A percentile compares a stretch with the other conserved stretches of the same genome.
These are phyloP conservation scores for Pseudogymnoascus sp. DNA, from an alignment of 2,329 filamentous ascomycete species.

Conservation along the genomic window DNA sequence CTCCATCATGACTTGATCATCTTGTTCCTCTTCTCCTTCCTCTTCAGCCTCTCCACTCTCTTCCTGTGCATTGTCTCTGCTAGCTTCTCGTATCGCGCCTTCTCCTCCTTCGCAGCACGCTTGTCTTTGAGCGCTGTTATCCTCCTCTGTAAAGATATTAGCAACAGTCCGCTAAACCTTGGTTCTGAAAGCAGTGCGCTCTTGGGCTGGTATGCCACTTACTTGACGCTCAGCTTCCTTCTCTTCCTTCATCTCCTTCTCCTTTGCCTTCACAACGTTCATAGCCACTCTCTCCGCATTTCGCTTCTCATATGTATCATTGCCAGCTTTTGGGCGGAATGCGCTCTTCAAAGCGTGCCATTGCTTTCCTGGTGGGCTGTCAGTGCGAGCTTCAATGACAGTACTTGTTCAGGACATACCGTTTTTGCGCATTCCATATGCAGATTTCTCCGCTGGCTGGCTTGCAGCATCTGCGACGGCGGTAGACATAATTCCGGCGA, in stretches of 20 bases:
- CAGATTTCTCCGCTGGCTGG: background rate
- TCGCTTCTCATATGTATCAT: slow-evolving; percentile 72
- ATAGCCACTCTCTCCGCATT: slow-evolving; percentile 59
- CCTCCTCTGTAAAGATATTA: slow-evolving; percentile 47
- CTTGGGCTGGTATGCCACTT: slow-evolving; percentile 23
- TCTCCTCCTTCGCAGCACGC: slow-evolving; percentile 82
- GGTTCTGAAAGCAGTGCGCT: background rate
- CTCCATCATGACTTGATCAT: slow-evolving; percentile 53
- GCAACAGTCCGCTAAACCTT: slow-evolving; percentile 7
- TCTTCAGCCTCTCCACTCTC: slow-evolving; percentile 83
- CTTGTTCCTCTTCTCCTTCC: slow-evolving; percentile 95
- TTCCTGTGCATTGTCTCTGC: slow-evolving; percentile 98
- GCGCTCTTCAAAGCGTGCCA: slow-evolving; percentile 80
- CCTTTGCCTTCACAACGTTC: slow-evolving; percentile 77
- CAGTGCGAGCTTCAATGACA: background rate
- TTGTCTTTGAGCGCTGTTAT: slow-evolving; percentile 77
- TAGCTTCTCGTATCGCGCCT: slow-evolving; percentile 85
- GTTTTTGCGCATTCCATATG: slow-evolving; percentile 67
- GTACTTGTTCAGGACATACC: slow-evolving; percentile 41
- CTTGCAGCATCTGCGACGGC: background rate
- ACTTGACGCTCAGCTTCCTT: slow-evolving; percentile 86
- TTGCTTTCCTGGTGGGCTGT: slow-evolving; percentile 68
- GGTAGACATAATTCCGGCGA: background rate
- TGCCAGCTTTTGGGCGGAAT: slow-evolving; percentile 72
- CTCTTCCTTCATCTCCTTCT: slow-evolving; percentile 93